Evolutionary conservation across 192 early-diverging fungal genomes (phyloP).

Genomic region (Entrophospora sp.): DNA sequence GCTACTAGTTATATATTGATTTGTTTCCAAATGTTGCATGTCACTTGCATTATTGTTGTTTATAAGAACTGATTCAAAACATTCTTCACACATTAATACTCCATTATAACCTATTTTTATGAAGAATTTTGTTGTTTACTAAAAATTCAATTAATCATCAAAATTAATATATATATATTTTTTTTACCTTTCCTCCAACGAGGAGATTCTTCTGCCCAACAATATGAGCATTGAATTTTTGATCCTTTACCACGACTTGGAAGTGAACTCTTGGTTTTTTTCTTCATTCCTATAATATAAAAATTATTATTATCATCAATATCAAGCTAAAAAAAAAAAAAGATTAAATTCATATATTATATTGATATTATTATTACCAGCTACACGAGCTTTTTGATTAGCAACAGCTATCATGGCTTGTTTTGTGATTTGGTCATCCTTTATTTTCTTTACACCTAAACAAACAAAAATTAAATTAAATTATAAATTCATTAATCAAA

Average conservation of each 20-base stretch:
- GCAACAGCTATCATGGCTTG: constrained; percentile 27
- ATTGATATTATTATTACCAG: constrained; percentile 17
- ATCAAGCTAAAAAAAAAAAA: constrained; percentile 1
- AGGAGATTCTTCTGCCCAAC: constrained; percentile 45
- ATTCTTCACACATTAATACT: constrained; percentile 60
- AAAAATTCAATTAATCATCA: neutral
- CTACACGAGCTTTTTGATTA: constrained; percentile 27
- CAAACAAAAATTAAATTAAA: neutral
- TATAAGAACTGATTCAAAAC: constrained; percentile 47
- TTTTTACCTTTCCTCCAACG: constrained; percentile 53
- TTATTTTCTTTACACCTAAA: constrained; percentile 31
- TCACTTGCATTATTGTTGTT: constrained; percentile 29
- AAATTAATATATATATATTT: neutral
- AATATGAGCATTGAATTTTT: constrained; percentile 48
- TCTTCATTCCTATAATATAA: neutral
- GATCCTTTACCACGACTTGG: neutral
- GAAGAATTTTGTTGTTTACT: neutral
- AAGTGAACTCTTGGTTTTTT: constrained; percentile 2
- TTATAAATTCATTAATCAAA: neutral
- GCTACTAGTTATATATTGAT: constrained; percentile 45
- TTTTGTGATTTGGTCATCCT: constrained; percentile 35
- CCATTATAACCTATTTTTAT: constrained; percentile 52
- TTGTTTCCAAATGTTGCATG: constrained; percentile 20
- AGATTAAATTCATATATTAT: neutral
- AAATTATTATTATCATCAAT: constrained; percentile 14